Evolutionary conservation across 306 rosid species (phyloP).

Genomic region (Castanea sativa): DNA sequence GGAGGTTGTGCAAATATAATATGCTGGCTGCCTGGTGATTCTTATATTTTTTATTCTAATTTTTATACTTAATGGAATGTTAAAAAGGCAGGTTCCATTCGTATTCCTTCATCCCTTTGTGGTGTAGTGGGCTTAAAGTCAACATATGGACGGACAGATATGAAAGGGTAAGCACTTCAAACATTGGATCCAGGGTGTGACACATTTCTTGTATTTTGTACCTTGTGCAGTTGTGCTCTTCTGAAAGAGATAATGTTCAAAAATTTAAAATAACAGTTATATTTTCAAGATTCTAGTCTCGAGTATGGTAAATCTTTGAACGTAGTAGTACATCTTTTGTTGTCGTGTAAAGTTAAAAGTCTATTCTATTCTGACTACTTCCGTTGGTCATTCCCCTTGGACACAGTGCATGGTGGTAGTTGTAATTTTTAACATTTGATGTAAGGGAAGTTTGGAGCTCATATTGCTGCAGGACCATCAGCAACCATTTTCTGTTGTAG

Average conservation of each 20-base stretch:
- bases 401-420: neutral
- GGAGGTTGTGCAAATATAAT: slow-evolving; percentile 72
- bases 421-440: too few species aligned
- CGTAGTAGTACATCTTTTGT: neutral
- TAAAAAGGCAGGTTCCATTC: slow-evolving; percentile 79
- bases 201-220: neutral
- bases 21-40: slow-evolving; percentile 18
- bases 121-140: slow-evolving; percentile 94
- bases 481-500: too few species aligned
- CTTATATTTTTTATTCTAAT: slow-evolving; percentile 13
- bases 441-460: too few species aligned
- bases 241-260: neutral
- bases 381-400: neutral
- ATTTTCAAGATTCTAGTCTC: neutral
- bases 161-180: slow-evolving; percentile 65
- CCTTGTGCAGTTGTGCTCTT: neutral
- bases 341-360: neutral
- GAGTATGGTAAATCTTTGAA: neutral
- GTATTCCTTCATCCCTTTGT: slow-evolving; percentile 96
- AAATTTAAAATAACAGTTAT: neutral
- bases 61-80: slow-evolving; percentile 20
- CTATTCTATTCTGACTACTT: neutral
- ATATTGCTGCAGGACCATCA: too few species aligned
- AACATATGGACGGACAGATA: slow-evolving; percentile 76
- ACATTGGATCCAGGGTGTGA: slow-evolving; percentile 4